These are phyloP conservation scores for Sphagnum fallax DNA, from an alignment of 228 moss, liverwort and hornwort species.

Conservation along the genomic window DNA sequence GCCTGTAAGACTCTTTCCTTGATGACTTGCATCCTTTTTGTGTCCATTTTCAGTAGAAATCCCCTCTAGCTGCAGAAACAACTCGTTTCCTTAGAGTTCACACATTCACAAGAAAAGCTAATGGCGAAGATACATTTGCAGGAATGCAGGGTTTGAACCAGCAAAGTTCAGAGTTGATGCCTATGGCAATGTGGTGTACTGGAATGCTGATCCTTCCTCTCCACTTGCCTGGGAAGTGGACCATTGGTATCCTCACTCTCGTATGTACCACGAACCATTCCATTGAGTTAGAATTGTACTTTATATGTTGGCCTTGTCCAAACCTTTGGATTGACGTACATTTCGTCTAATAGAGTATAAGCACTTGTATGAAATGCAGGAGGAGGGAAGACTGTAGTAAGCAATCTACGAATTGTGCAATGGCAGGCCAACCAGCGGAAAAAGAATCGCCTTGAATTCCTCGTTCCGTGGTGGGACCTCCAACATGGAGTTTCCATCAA, in stretches of 20 bases:
- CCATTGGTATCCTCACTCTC: conserved; percentile 41
- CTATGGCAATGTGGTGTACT: conserved; percentile 36
- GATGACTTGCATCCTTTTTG: too few relatives aligned
- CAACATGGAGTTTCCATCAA: conserved; percentile 42
- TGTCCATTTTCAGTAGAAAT: too few relatives aligned
- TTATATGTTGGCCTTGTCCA: not conserved
- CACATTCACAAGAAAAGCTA: too few relatives aligned
- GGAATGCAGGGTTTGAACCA: conserved; percentile 42
- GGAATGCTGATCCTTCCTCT: conserved; percentile 33
- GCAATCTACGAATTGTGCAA: conserved; percentile 32
- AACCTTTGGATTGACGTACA: not conserved
- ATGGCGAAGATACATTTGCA: not conserved
- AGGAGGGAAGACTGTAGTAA: conserved; percentile 31
- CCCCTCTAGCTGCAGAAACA: too few relatives aligned
- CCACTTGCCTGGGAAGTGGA: conserved; percentile 41
- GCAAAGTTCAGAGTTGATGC: conserved; percentile 38
- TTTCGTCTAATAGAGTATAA: not conserved
- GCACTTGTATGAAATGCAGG: conserved; percentile 10
- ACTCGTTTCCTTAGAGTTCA: too few relatives aligned
- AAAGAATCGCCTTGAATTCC: conserved; percentile 35
- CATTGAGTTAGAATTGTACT: too few relatives aligned
- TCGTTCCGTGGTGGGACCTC: conserved; percentile 43
- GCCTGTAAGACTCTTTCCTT: too few relatives aligned
- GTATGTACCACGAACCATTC: conserved; percentile 7
- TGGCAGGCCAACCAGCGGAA: conserved; percentile 42